A percentile compares a stretch with the other conserved stretches of the same genome.
These are phyloP conservation scores for Artomyces pyxidatus DNA, from an alignment of 768 basidiomycete genomes.

Conservation along the genomic window DNA sequence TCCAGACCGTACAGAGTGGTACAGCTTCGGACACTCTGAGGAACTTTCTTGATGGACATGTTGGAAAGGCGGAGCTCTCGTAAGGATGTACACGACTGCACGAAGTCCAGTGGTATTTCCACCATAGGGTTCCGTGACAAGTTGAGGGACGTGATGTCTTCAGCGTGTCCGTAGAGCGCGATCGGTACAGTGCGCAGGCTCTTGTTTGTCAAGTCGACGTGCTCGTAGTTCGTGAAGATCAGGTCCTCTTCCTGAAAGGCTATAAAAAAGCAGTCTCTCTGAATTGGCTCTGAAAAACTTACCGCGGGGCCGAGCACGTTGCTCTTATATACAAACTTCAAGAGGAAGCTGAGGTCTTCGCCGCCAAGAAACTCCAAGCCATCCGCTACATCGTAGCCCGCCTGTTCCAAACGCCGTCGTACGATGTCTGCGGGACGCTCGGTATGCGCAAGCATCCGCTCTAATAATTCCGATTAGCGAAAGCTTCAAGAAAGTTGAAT, in stretches of 20 bases:
- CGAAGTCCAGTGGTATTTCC: constrained; percentile 94
- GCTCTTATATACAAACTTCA: constrained; percentile 86
- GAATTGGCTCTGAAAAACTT: constrained; percentile 24
- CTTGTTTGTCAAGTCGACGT: constrained; percentile 73
- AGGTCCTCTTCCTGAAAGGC: constrained; percentile 61
- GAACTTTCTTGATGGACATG: constrained; percentile 94
- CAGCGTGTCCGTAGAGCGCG: constrained; percentile 74
- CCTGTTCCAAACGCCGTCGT: constrained; percentile 74
- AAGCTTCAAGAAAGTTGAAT: not conserved
- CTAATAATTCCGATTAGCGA: constrained; percentile 30
- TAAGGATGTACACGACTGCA: constrained; percentile 77
- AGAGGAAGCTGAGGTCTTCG: constrained; percentile 76
- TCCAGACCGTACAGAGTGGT: constrained; percentile 71
- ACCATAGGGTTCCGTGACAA: constrained; percentile 93
- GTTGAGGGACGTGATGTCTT: constrained; percentile 75
- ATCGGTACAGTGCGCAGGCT: constrained; percentile 86
- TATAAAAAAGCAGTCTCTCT: not conserved
- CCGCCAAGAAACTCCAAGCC: constrained; percentile 67
- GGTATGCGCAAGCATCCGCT: constrained; percentile 71
- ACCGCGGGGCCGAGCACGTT: constrained; percentile 58
- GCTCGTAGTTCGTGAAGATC: constrained; percentile 60
- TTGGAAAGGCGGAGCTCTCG: constrained; percentile 81
- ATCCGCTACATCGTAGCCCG: constrained; percentile 81
- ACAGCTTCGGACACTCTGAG: constrained; percentile 72
- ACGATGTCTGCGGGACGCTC: constrained; percentile 86